phyloP scores from a whole-genome alignment of 352 stramenopile genomes.

The Phytophthora palmivora region DNA sequence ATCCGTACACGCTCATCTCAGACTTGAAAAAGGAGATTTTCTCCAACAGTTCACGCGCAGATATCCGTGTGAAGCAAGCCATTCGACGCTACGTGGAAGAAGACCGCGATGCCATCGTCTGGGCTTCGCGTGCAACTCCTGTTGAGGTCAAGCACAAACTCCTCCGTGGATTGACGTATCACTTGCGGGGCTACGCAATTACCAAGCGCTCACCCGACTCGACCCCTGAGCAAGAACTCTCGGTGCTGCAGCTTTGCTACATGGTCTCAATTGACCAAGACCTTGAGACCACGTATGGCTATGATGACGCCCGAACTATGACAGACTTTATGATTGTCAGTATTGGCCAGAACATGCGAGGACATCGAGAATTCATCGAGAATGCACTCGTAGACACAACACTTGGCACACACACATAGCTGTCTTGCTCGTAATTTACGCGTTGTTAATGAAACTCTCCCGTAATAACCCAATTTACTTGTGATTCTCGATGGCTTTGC shows the following conservation, averaged over 20 bases:
- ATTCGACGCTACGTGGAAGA: constrained; percentile 50
- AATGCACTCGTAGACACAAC: constrained; percentile 20
- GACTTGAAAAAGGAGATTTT: constrained; percentile 52
- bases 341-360: constrained; percentile 15
- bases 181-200: constrained; percentile 56
- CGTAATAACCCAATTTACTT: constrained; percentile 6
- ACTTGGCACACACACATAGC: neutral
- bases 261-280: constrained; percentile 19
- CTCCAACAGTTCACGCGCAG: constrained; percentile 39
- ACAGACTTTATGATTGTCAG: constrained; percentile 27
- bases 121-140: constrained; percentile 35
- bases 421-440: no score
- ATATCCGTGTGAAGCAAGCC: constrained; percentile 56
- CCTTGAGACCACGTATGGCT: constrained; percentile 3
- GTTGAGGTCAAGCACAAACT: constrained; percentile 54
- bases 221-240: constrained; percentile 2
- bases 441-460: no score
- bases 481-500: constrained; percentile 1
- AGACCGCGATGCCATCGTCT: constrained; percentile 52
- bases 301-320: constrained; percentile 9
- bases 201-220: constrained; percentile 13
- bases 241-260: constrained; percentile 20
- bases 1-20: constrained; percentile 49
- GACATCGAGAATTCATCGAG: constrained; percentile 29
- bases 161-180: constrained; percentile 36